Conservation (phyloP, 1,139 yeast genomes). For the Pichia sp. region DNA sequence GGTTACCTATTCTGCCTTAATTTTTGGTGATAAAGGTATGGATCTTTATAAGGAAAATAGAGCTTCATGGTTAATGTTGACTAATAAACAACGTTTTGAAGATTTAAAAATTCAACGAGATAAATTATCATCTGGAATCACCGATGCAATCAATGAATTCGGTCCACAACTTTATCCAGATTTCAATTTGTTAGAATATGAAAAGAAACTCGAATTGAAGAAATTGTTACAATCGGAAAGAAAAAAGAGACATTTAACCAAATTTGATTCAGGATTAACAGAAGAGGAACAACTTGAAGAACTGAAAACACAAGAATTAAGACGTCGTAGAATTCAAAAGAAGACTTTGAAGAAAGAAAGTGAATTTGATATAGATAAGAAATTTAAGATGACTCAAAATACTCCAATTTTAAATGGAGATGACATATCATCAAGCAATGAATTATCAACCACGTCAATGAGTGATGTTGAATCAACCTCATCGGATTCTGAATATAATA, state of each 20-base stretch:
- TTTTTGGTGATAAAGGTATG: slow-evolving; percentile 90
- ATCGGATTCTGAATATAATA: slow-evolving; percentile 21
- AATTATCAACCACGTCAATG: slow-evolving; percentile 23
- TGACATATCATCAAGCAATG: slow-evolving; percentile 25
- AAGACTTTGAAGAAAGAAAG: slow-evolving; percentile 13
- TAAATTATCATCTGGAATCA: slow-evolving; percentile 51
- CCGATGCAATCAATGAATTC: slow-evolving; percentile 59
- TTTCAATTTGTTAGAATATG: slow-evolving; percentile 51
- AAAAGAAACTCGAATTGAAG: slow-evolving; percentile 39
- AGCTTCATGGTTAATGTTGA: slow-evolving; percentile 72
- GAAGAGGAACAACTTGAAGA: slow-evolving; percentile 53
- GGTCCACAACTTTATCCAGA: slow-evolving; percentile 82
- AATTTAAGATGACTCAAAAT: slow-evolving; percentile 20
- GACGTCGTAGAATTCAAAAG: slow-evolving; percentile 35
- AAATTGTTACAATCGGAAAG: slow-evolving; percentile 41
- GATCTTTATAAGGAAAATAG: slow-evolving; percentile 78
- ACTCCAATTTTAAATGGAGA: slow-evolving; percentile 29
- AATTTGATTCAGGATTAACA: slow-evolving; percentile 36
- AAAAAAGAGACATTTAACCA: slow-evolving; percentile 31
- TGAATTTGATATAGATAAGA: slow-evolving; percentile 10
- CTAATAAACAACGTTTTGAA: slow-evolving; percentile 49
- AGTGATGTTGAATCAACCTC: slow-evolving; percentile 25
- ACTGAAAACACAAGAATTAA: slow-evolving; percentile 45
- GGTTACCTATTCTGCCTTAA: slow-evolving; percentile 80
- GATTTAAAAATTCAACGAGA: slow-evolving; percentile 51